Base-by-base conservation (phyloP, 2,329 filamentous ascomycete genomes). In the Coniella vitis region DNA sequence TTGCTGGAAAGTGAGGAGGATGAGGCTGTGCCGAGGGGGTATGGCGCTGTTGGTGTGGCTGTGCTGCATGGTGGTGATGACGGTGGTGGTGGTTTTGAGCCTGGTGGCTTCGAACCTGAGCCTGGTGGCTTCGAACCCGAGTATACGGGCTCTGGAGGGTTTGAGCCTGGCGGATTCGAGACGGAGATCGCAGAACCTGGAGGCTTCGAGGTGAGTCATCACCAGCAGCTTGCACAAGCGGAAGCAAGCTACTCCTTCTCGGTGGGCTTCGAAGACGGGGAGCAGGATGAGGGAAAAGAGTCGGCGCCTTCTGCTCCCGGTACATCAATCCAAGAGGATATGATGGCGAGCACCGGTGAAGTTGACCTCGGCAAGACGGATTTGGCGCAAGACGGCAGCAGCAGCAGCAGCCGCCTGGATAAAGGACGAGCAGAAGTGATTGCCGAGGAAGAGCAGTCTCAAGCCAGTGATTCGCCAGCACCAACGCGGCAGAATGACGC, bases 1-100 rank as follows among this genome's bases (percentile, higher is more conserved):
- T n/a, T 43, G 5, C 14, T 44, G 5, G 71, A 56, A 34, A 51
- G 58, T 21, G 53, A 59, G 21, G 60, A 20, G 4, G 35, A 22
- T 10, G 39, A 58, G 21, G 38, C 25, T 13, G 60, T 36, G 17
- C 31, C n/a, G 17, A 31, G 38, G 22, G 19, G 40, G 2, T 20
- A 42, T 42, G 40, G 40, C 4, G 21, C 32, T 19, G 40, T 42
- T 3, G 40, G 21, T 14, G 45, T 25, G 20, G 13, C 36, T 13
- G 38, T 41, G 9, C 45, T 47, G 12, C 31, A 36, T 25, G 38
- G 20, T 20, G 43, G 13, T 5, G 45, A 47, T 7, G 45, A 47
- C 9, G 38, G n/a, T 3, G 44, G 44, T 16, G 29, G 44, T 20
- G 47, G 50, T 0, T 49, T 49, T 7, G 47, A 49, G 7, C 50